phyloP scores from a whole-genome alignment of 495 filamentous ascomycete genomes.

The Trichoderma asperelloides region DNA sequence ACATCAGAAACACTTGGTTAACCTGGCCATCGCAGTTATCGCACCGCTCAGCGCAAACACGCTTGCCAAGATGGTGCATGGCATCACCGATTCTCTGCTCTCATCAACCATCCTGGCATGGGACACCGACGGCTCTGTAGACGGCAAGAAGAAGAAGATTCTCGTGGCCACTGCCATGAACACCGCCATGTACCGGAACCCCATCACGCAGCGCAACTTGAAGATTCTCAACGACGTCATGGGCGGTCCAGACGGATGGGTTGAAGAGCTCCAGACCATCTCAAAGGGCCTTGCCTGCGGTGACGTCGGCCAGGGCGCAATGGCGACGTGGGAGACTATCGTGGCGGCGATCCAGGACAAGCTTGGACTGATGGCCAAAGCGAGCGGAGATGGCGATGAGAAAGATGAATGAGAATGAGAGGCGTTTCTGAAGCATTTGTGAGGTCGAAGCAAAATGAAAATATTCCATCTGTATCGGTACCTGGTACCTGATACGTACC shows the following conservation, averaged over 20 bases:
- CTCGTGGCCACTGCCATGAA: constrained; percentile 68
- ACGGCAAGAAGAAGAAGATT: constrained; percentile 46
- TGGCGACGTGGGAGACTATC: constrained; percentile 70
- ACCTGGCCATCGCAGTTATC: constrained; percentile 33
- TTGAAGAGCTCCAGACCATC: constrained; percentile 59
- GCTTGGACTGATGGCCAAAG: neutral
- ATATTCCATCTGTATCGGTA: too few species aligned
- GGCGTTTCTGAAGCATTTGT: neutral
- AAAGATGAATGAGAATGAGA: too few species aligned
- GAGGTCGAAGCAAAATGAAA: neutral
- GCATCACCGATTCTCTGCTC: constrained; percentile 60
- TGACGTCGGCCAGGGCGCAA: constrained; percentile 67
- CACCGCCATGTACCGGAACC: constrained; percentile 84
- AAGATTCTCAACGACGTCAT: constrained; percentile 63
- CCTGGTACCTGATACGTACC: too few species aligned
- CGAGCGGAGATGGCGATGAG: neutral
- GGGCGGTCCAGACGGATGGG: constrained; percentile 65
- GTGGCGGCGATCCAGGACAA: constrained; percentile 32
- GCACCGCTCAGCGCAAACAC: constrained; percentile 73
- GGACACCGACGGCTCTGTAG: constrained; percentile 63
- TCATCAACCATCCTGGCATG: constrained; percentile 74
- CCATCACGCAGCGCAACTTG: constrained; percentile 65
- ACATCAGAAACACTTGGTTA: too few species aligned
- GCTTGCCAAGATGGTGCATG: constrained; percentile 65
- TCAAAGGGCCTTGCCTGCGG: constrained; percentile 72